A percentile compares a stretch with the other conserved stretches of the same genome.
These are phyloP conservation scores for Macrolepiota dolichaula DNA, from an alignment of 768 basidiomycete genomes.

Conservation along the genomic window DNA sequence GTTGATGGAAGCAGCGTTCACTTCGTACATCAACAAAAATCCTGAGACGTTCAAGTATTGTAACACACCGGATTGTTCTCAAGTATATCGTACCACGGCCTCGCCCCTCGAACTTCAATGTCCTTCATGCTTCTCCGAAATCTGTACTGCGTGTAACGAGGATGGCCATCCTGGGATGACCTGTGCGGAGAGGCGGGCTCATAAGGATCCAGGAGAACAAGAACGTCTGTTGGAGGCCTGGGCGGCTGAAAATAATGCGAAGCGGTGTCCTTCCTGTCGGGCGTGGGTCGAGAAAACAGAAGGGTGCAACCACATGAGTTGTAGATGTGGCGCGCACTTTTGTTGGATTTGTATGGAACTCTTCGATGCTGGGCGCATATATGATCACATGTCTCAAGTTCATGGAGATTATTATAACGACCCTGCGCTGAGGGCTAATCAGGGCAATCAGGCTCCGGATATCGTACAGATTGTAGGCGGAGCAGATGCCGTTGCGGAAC, in stretches of 20 bases:
- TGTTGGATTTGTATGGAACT: conserved; percentile 18
- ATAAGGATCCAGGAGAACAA: conserved; percentile 34
- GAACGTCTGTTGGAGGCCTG: conserved; percentile 39
- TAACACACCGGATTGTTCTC: conserved; percentile 68
- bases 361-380: conserved; percentile 15
- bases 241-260: conserved; percentile 33
- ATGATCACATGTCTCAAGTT: conserved; percentile 10
- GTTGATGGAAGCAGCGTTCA: conserved; percentile 53
- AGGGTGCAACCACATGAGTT: conserved; percentile 56
- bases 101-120: conserved; percentile 35
- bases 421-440: background rate
- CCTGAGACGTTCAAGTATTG: conserved; percentile 61
- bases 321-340: conserved; percentile 44
- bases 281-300: conserved; percentile 45
- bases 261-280: conserved; percentile 44
- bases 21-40: conserved; percentile 49
- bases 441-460: conserved; percentile 1
- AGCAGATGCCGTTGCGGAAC: conserved; percentile 1
- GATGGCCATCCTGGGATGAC: conserved; percentile 50
- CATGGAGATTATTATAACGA: conserved; percentile 4
- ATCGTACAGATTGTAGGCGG: conserved; percentile 6
- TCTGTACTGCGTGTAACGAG: conserved; percentile 47
- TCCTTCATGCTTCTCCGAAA: conserved; percentile 46
- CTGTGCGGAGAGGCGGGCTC: conserved; percentile 36
- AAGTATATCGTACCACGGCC: conserved; percentile 51